These are phyloP conservation scores for Chaetomiaceae sp. DNA, from an alignment of 2,329 filamentous ascomycete species.

Conservation along the genomic window DNA sequence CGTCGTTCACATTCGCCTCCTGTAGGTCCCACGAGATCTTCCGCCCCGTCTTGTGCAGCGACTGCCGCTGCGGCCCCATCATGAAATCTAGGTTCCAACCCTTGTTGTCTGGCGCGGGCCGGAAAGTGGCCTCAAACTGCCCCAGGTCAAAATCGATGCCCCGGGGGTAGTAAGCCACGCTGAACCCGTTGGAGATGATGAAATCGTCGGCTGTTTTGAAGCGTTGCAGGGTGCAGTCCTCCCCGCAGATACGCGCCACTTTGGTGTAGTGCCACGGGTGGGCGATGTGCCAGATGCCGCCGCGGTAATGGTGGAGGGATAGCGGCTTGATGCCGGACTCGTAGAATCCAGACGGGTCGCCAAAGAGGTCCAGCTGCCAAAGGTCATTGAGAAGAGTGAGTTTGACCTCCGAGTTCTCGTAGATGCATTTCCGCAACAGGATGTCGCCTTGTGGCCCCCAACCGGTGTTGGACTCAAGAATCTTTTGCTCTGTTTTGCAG, in stretches of 20 bases:
- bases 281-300: slow-evolving; percentile 53
- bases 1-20: slow-evolving; percentile 43
- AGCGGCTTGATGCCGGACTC: slow-evolving; percentile 57
- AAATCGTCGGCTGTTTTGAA: slow-evolving; percentile 52
- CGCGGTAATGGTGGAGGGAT: slow-evolving; percentile 62
- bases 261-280: slow-evolving; percentile 54
- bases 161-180: slow-evolving; percentile 52
- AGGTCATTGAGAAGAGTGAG: slow-evolving; percentile 54
- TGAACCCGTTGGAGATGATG: slow-evolving; percentile 57
- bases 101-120: slow-evolving; percentile 29
- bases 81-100: slow-evolving; percentile 34
- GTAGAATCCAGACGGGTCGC: slow-evolving; percentile 60
- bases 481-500: slow-evolving; percentile 45
- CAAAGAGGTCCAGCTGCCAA: slow-evolving; percentile 58
- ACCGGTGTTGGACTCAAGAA: slow-evolving; percentile 51
- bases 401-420: slow-evolving; percentile 57
- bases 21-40: slow-evolving; percentile 44
- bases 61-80: slow-evolving; percentile 30
- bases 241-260: slow-evolving; percentile 55
- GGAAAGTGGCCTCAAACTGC: slow-evolving; percentile 34
- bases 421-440: slow-evolving; percentile 59
- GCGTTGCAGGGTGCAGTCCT: slow-evolving; percentile 56
- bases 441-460: slow-evolving; percentile 60
- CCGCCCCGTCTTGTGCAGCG: slow-evolving; percentile 29
- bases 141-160: slow-evolving; percentile 39